Percentiles rank a stretch among this genome's conserved stretches.
These are phyloP conservation scores for Phytophthora agathidicida DNA, from an alignment of 352 stramenopile genomes.

Conservation along the genomic window DNA sequence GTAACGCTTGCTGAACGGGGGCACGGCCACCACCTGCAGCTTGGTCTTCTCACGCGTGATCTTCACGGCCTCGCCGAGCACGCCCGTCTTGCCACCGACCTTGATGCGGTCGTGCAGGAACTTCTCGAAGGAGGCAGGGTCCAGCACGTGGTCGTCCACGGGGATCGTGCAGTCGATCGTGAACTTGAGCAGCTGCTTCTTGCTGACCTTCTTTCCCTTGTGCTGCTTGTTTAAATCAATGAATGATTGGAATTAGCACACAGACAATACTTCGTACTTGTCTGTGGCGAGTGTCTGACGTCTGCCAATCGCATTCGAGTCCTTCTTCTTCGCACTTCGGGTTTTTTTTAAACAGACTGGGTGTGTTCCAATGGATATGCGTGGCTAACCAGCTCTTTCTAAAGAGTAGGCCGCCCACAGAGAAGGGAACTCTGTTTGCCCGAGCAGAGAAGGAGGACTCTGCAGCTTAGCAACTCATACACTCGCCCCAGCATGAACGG, in stretches of 20 bases:
- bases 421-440: slow-evolving; percentile 92
- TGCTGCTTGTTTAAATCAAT: slow-evolving; percentile 49
- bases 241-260: slow-evolving; percentile 19
- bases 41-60: slow-evolving; percentile 98
- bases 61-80: slow-evolving; percentile 94
- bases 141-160: slow-evolving; percentile 99
- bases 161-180: slow-evolving; percentile 95
- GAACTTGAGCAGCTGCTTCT: slow-evolving; percentile 93
- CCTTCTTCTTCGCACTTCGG: background rate
- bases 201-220: slow-evolving; percentile 89
- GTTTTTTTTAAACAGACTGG: slow-evolving; percentile 14
- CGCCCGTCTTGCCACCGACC: slow-evolving; percentile 98
- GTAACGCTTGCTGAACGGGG: slow-evolving; percentile 98
- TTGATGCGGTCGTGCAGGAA: slow-evolving; percentile 99
- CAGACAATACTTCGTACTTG: slow-evolving; percentile 10
- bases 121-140: slow-evolving; percentile 99
- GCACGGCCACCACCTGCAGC: slow-evolving; percentile 94
- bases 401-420: slow-evolving; percentile 52
- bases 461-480: slow-evolving; percentile 88
- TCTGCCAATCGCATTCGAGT: slow-evolving; percentile 16
- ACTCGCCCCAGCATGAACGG: slow-evolving; percentile 19
- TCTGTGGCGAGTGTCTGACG: slow-evolving; percentile 29
- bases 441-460: slow-evolving; percentile 85
- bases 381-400: slow-evolving; percentile 33
- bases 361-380: slow-evolving; percentile 48